These are phyloP conservation scores for Alternaria sp. DNA, from an alignment of 2,329 filamentous ascomycete species.

Conservation along the genomic window DNA sequence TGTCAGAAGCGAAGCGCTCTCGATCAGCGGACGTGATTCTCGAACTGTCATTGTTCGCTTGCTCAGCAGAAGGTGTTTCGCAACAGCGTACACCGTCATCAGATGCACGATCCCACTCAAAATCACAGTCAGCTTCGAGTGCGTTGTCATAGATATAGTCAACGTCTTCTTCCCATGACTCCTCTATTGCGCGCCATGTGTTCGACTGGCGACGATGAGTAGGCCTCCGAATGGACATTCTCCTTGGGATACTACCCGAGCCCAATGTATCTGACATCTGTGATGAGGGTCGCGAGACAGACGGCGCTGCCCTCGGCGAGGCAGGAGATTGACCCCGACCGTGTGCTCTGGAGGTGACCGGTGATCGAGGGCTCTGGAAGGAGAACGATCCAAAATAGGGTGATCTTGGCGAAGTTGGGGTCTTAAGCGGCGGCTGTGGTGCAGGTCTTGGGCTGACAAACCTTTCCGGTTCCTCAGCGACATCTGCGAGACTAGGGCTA, in stretches of 20 bases:
- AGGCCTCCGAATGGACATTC: constrained; percentile 31
- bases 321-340: constrained; percentile 33
- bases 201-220: constrained; percentile 42
- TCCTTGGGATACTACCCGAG: constrained; percentile 49
- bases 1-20: constrained; percentile 25
- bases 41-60: constrained; percentile 10
- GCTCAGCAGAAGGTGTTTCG: constrained; percentile 12
- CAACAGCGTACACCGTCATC: constrained; percentile 28
- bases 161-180: constrained; percentile 68
- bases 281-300: constrained; percentile 43
- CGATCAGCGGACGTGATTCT: constrained; percentile 11
- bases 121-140: constrained; percentile 67
- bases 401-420: constrained; percentile 36
- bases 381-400: constrained; percentile 41
- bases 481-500: constrained; percentile 48
- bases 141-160: constrained; percentile 70
- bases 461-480: constrained; percentile 48
- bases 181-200: constrained; percentile 49
- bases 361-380: constrained; percentile 36
- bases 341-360: constrained; percentile 22
- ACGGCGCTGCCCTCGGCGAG: constrained; percentile 32
- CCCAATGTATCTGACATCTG: constrained; percentile 58
- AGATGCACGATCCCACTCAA: constrained; percentile 61
- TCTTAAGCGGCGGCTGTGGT: constrained; percentile 39
- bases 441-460: constrained; percentile 47